Evolutionary conservation across 225 moss, liverwort and hornwort species (phyloP).

Genomic region (Lunularia cruciata): DNA sequence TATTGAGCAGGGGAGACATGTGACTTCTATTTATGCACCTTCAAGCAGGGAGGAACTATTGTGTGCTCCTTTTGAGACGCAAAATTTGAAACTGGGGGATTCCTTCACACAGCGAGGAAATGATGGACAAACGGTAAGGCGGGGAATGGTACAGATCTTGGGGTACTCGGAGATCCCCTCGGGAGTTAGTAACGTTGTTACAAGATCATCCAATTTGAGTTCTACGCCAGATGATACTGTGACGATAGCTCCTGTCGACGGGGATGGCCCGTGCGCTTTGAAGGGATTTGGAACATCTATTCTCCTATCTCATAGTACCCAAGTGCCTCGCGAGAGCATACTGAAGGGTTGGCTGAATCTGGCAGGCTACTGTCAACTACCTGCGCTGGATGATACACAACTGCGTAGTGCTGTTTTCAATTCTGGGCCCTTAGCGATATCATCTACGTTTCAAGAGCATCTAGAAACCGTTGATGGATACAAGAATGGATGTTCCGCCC

Average conservation of each 20-base stretch:
- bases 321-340: not conserved
- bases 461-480: not conserved
- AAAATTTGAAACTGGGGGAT: not conserved
- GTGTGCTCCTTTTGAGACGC: not conserved
- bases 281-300: slow-evolving; percentile 26
- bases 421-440: not conserved
- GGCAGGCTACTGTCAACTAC: slow-evolving; percentile 32
- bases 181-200: not conserved
- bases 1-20: not conserved
- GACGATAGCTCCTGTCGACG: not conserved
- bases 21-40: not conserved
- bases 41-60: slow-evolving; percentile 17
- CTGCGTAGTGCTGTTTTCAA: slow-evolving; percentile 27
- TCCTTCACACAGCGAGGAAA: not conserved
- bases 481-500: slow-evolving; percentile 16
- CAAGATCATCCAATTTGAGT: not conserved
- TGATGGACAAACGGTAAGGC: not conserved
- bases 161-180: not conserved
- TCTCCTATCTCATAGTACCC: not conserved
- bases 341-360: slow-evolving; percentile 23
- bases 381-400: slow-evolving; percentile 31
- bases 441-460: not conserved
- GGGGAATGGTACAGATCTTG: not conserved
- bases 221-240: not conserved
- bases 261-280: not conserved